A percentile compares a stretch with the other conserved stretches of the same genome.
These are phyloP conservation scores for Colletotrichum higginsianum DNA, from an alignment of 2,329 filamentous ascomycete species.

Conservation along the genomic window DNA sequence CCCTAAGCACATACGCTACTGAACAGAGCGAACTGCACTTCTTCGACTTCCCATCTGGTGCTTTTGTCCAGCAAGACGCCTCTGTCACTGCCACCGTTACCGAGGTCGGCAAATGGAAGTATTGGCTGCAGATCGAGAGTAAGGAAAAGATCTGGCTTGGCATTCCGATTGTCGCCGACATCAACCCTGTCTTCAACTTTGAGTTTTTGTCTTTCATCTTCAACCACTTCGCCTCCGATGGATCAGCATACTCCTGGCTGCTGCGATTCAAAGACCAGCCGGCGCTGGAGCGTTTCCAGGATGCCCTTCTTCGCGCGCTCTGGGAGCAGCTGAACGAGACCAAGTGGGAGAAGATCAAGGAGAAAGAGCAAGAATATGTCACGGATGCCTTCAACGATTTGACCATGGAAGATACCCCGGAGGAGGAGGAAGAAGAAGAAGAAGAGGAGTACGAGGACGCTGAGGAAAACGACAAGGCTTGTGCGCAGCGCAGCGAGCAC, in stretches of 20 bases:
- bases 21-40: conserved; percentile 90
- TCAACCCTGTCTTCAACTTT: conserved; percentile 98
- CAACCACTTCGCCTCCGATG: conserved; percentile 93
- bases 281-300: conserved; percentile 88
- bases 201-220: conserved; percentile 99
- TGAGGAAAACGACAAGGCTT: conserved; percentile 74
- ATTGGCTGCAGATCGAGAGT: conserved; percentile 91
- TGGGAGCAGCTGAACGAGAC: conserved; percentile 97
- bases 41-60: conserved; percentile 89
- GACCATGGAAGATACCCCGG: conserved; percentile 83
- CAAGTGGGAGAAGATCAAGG: conserved; percentile 95
- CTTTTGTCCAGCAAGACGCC: conserved; percentile 85
- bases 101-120: conserved; percentile 92
- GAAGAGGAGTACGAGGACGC: conserved; percentile 72
- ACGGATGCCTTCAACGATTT: conserved; percentile 96
- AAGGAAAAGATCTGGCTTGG: conserved; percentile 87
- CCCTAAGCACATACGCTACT: conserved; percentile 80
- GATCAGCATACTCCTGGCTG: conserved; percentile 95
- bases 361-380: conserved; percentile 93
- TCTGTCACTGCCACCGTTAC: conserved; percentile 84
- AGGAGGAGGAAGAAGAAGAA: conserved; percentile 61
- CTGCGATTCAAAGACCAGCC: conserved; percentile 90
- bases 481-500: conserved; percentile 78
- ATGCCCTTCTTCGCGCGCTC: conserved; percentile 93
- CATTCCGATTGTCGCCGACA: conserved; percentile 87